Conservation (phyloP, 176 grass and related monocot species). For the Triticum turgidum region DNA sequence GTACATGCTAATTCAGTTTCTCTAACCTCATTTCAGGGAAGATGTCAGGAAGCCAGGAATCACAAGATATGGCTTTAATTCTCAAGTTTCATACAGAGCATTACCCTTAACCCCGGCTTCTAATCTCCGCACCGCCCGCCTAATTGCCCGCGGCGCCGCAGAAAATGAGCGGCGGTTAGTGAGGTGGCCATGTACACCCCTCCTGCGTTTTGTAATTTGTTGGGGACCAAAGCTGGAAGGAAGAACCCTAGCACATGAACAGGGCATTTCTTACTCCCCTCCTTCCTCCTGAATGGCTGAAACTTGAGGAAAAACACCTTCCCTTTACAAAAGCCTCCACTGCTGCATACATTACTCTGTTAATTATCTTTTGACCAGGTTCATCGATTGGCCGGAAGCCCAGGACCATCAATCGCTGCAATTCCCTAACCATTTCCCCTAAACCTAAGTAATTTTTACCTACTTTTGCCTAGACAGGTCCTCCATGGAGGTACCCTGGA, state of each 20-base stretch:
- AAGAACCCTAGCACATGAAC: constrained; percentile 22
- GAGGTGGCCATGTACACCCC: constrained; percentile 21
- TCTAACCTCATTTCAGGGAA: background rate
- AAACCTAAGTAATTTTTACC: background rate
- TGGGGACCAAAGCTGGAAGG: constrained; percentile 27
- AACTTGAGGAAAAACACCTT: background rate
- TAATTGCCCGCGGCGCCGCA: constrained; percentile 19
- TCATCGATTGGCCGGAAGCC: constrained; percentile 23
- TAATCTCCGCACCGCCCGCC: background rate
- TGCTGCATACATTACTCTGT: background rate
- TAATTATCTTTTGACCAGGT: constrained; percentile 5
- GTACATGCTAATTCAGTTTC: background rate
- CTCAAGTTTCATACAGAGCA: background rate
- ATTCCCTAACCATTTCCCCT: background rate
- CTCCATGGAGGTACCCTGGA: constrained; percentile 18
- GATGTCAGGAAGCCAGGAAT: background rate
- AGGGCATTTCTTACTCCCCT: constrained; percentile 17
- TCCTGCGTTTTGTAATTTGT: constrained; percentile 17
- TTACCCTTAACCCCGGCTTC: constrained; percentile 5
- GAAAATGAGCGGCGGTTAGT: constrained; percentile 25
- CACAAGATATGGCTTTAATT: background rate
- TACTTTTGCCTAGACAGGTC: constrained; percentile 11
- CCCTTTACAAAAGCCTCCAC: background rate
- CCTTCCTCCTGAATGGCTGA: constrained; percentile 25
- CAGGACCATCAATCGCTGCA: constrained; percentile 15